Evolutionary conservation across 2,329 filamentous ascomycete species (phyloP), one percentile per base, ranked within the genome.

Genomic region (Penicillium sp.): DNA sequence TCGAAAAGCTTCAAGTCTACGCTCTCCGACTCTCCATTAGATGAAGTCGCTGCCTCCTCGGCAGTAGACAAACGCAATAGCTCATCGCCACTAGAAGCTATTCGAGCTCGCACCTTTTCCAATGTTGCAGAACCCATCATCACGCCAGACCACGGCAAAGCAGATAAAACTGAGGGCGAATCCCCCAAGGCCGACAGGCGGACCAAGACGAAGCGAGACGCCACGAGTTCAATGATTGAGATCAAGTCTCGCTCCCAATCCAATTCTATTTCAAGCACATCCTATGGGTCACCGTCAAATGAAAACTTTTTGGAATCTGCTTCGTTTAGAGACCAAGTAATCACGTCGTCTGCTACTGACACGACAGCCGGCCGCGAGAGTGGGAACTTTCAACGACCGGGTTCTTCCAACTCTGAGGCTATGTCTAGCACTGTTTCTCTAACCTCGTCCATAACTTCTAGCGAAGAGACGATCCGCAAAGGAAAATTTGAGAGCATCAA

Each of bases 221-320:
- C 87, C 23, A 79, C 81, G 21, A 82, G 78, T 61, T 79, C 82
- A 24, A 90, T 91, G 79, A 86, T 86, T 55, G 85, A 84, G 40
- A 77, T 90, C 40, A 84, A 87, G n/a, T 81, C 78, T 18, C 79
- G 82, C 18, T 83, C 87, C 1, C 79, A 82, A 35, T 77, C 81
- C n/a, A 70, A 73, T 21, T 82, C 83, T 1, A 81, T 83, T 1
- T 66, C 71, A 6, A 74, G 76, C 12, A 79, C 80, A 1, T 77
- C 79, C 6, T 56, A 75, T 35, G 73, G 74, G 47, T 79, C 78
- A 46, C 74, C 77, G 24, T 65, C 72, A 6, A 64, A 63, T n/a
- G 69, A 66, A 33, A 63, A 68, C 66, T 43, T 68, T 63, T 61
- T 75, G 66, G 52, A 70, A 61, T 45, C 72, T 64, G 57, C 66